phyloP scores from a whole-genome alignment of 2,329 filamentous ascomycete genomes.

The Aspergillus unguis region DNA sequence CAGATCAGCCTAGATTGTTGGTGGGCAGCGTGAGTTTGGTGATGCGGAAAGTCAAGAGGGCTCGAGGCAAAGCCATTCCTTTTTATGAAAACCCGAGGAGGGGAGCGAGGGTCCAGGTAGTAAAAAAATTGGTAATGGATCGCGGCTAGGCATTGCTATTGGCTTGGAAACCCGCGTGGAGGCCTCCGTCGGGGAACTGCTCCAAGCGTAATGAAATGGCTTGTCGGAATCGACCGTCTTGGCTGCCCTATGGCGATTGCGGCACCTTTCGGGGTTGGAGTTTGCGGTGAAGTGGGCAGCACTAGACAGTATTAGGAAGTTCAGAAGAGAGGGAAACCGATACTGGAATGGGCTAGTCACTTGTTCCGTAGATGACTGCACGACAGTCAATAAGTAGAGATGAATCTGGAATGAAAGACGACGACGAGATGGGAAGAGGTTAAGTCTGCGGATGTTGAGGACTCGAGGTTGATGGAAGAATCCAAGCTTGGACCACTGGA shows the following conservation, averaged over 20 bases:
- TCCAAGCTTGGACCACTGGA: too few species aligned
- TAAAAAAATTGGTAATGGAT: slow-evolving; percentile 1
- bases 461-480: too few species aligned
- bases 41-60: neutral
- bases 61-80: neutral
- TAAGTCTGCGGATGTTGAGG: too few species aligned
- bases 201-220: neutral
- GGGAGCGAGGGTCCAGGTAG: neutral
- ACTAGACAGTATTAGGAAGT: slow-evolving; percentile 19
- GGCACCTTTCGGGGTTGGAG: neutral
- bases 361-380: too few species aligned
- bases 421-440: too few species aligned
- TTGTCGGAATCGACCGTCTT: neutral
- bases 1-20: neutral
- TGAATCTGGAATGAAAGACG: too few species aligned
- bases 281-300: neutral
- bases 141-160: neutral
- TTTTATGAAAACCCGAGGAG: neutral
- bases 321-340: slow-evolving; percentile 6
- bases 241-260: slow-evolving; percentile 4
- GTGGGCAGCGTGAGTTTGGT: neutral
- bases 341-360: neutral
- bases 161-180: slow-evolving; percentile 1
- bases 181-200: neutral
- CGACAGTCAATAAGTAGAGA: too few species aligned